Base-by-base conservation (phyloP, 306 rosid species). In the Oxytropis ochrocephala region DNA sequence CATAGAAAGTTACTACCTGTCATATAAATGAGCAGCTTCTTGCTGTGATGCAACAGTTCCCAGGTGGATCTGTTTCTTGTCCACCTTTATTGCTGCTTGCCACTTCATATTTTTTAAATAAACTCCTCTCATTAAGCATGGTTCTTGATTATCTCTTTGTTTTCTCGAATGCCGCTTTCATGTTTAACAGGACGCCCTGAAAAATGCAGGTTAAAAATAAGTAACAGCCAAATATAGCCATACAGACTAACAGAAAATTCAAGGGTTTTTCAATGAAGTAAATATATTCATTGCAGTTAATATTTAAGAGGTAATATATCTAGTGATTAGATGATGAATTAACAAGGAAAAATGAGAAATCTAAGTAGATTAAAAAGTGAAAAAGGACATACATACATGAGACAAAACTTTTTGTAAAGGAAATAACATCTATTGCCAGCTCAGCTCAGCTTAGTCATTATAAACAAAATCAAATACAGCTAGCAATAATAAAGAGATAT, bases 81-180 rank as follows among this genome's bases (percentile, higher is more conserved):
- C 95, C 21, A 92, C 97, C 69, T 92, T 92, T 41, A 92, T 92
- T 9, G 97, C 96, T 13, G 96, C 95, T 58, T 92, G 95, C 97
- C 97, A 92, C 78, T 89, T 92, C 92, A 89, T 87, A 69, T 92
- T 89, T 62, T 87, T 92, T 70, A 79, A 87, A 71, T 92, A 89
- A 67, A 92, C 97, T 17, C 96, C 96, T 79, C 96, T 88, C 95
- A 87, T 84, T 17, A 82, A 29, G 70, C 90, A 87, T 3, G 78
- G 64, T 76, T 92, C 97, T 80, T 87, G 88, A 78, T 86, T 84
- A 30, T 77, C 86, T 51, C 67, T 58, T 30, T 74, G 54, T 84
- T 85, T 92, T 80, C 96, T 87, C 32, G 83, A 78, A 75, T 89
- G 91, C 33, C 78, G 73, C 78, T 86, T 92, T 78, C 96, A 57